Percentiles rank a stretch among this genome's conserved stretches.
Evolutionary conservation across 441 rosid genomes (phyloP).

Genomic region (Jatropha podagrica): DNA sequence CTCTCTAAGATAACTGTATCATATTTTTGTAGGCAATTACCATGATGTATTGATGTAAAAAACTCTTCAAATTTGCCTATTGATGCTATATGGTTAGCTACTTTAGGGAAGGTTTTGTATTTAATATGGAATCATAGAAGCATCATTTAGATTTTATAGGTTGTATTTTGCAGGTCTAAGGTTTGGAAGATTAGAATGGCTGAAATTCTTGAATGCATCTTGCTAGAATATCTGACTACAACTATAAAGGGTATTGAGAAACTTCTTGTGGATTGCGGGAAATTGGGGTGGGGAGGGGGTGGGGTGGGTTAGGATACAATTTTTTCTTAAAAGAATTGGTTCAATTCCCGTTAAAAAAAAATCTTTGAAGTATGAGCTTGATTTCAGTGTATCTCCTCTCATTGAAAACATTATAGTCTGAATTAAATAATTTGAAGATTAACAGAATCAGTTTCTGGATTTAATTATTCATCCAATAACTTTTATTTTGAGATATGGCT

Average conservation of each 20-base stretch:
- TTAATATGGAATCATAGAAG: background rate
- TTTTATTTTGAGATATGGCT: background rate
- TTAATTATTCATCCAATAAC: background rate
- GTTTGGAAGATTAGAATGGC: background rate
- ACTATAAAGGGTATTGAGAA: background rate
- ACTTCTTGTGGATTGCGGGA: background rate
- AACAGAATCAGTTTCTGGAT: background rate
- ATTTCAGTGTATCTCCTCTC: background rate
- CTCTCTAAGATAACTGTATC: too few relatives aligned
- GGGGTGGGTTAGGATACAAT: background rate
- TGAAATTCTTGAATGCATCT: background rate
- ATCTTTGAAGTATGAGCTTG: background rate
- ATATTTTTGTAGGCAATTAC: too few relatives aligned
- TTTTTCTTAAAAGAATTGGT: too few relatives aligned
- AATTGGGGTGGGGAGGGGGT: background rate
- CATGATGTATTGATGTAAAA: background rate
- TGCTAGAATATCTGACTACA: background rate
- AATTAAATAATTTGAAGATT: too few relatives aligned
- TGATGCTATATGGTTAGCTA: background rate
- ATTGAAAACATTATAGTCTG: background rate
- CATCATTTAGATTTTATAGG: background rate
- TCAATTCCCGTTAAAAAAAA: too few relatives aligned
- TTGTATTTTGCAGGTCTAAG: background rate
- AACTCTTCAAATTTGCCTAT: background rate
- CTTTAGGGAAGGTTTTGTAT: background rate